Conservation (phyloP, 202 grass and related monocot species). For the Hordeum pubiflorum region DNA sequence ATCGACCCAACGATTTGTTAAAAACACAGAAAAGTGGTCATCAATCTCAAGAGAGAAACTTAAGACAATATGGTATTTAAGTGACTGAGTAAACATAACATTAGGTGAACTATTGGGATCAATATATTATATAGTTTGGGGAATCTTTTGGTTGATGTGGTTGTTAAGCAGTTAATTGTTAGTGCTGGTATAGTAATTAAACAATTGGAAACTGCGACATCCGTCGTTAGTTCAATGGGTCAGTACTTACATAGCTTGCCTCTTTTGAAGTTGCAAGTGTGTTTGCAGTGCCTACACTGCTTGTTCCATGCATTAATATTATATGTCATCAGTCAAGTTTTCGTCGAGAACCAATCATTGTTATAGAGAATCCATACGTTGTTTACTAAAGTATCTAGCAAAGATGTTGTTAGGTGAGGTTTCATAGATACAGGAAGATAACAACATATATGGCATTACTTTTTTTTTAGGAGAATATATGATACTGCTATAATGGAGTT, state of each 20-base stretch:
- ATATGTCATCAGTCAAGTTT: neutral
- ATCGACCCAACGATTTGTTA: neutral
- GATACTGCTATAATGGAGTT: too few species aligned
- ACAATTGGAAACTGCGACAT: neutral
- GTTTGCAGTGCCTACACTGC: neutral
- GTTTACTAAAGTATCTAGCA: neutral
- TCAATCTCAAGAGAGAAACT: neutral
- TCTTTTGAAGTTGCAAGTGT: neutral
- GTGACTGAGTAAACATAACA: conserved; percentile 10
- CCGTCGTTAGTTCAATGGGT: neutral
- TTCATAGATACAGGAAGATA: neutral
- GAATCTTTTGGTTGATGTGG: conserved; percentile 18
- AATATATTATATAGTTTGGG: neutral
- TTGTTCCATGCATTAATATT: neutral
- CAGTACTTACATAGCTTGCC: neutral
- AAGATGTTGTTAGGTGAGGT: neutral
- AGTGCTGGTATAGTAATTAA: conserved; percentile 4
- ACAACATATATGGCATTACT: neutral
- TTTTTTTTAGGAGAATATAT: too few species aligned
- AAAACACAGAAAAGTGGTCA: conserved; percentile 1
- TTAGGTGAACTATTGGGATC: conserved; percentile 9
- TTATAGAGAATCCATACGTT: neutral
- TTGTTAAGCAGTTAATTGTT: conserved; percentile 5
- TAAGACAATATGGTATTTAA: neutral
- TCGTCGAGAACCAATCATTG: neutral